Base-by-base conservation (phyloP, 140 eudicot species). In the Senecio squalidus region DNA sequence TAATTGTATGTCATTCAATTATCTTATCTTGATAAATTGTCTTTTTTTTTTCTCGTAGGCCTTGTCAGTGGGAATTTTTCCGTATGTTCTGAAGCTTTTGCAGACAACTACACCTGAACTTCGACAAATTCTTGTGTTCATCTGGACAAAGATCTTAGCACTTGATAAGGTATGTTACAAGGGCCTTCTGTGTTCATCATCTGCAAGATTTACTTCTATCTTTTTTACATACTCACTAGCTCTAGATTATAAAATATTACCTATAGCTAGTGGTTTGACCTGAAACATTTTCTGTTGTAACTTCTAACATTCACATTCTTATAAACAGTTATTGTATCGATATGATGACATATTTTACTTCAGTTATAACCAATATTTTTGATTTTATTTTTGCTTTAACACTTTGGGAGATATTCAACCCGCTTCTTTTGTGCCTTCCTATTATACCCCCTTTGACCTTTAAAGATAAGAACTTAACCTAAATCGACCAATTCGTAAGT, bases 61-160 rank as follows among this genome's bases (percentile, higher is more conserved):
- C 23, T 81, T 92, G 64, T 92, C 98, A 4, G 98, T 87, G 14
- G 98, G 96, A 56, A 92, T 92, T 60, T 92, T 92, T 68, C 98
- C 98, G 16, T 92, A 87, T 59, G 95, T 87, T 31, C 26, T 92
- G 60, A 92, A 92, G 78, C 86, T 92, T 45, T 71, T 92, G 70
- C 98, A 86, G 71, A 92, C 98, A n/a, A 92, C 89, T 22, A 92
- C 92, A 40, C 96, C 96, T 20, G 98, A 92, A 73, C 93, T 92
- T 38, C 78, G 95, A 27, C 96, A 92, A 70, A 92, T 92, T 72
- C 95, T 92, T 39, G 95, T 92, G 59, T 92, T 92, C 33, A 91
- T 91, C 56, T 91, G 98, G 98, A 91, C 98, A 47, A 91, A 91
- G 73, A 91, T 91, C 66, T 84, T 91, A 58, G 98, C 98, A 10